These are phyloP conservation scores for Cercophora sp. DNA, from an alignment of 495 filamentous ascomycete species.

Conservation along the genomic window DNA sequence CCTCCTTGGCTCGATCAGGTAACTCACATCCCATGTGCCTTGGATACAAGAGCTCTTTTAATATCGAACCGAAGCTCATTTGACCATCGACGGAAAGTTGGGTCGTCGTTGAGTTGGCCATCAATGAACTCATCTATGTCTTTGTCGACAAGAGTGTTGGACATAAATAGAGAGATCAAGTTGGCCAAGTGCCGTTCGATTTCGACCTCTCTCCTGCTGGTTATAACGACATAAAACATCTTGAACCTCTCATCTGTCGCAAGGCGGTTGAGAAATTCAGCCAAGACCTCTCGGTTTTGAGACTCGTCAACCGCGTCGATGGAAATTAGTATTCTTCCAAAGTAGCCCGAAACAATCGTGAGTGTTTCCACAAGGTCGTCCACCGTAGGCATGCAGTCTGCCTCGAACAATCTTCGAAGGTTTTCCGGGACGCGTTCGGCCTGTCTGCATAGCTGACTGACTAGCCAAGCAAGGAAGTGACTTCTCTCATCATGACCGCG, in stretches of 20 bases:
- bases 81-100: too few relatives aligned
- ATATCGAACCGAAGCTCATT: too few relatives aligned
- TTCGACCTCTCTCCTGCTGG: slow-evolving; percentile 42
- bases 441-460: slow-evolving; percentile 31
- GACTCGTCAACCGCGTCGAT: slow-evolving; percentile 38
- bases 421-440: slow-evolving; percentile 14
- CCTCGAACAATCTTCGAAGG: not conserved
- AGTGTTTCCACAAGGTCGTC: slow-evolving; percentile 10
- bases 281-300: slow-evolving; percentile 12
- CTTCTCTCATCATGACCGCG: slow-evolving; percentile 31
- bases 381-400: too few relatives aligned
- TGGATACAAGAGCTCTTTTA: too few relatives aligned
- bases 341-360: not conserved
- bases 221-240: slow-evolving; percentile 34
- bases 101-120: too few relatives aligned
- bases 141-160: slow-evolving; percentile 1
- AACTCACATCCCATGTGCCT: too few relatives aligned
- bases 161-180: slow-evolving; percentile 13
- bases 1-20: not conserved
- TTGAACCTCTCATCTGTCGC: too few relatives aligned
- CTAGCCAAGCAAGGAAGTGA: slow-evolving; percentile 25
- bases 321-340: slow-evolving; percentile 22
- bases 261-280: too few relatives aligned
- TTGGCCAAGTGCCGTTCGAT: slow-evolving; percentile 25
- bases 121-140: too few relatives aligned